Percentiles rank a stretch among this genome's conserved stretches.
phyloP scores from a whole-genome alignment of 352 stramenopile genomes.

The Globisporangium iwayamae region DNA sequence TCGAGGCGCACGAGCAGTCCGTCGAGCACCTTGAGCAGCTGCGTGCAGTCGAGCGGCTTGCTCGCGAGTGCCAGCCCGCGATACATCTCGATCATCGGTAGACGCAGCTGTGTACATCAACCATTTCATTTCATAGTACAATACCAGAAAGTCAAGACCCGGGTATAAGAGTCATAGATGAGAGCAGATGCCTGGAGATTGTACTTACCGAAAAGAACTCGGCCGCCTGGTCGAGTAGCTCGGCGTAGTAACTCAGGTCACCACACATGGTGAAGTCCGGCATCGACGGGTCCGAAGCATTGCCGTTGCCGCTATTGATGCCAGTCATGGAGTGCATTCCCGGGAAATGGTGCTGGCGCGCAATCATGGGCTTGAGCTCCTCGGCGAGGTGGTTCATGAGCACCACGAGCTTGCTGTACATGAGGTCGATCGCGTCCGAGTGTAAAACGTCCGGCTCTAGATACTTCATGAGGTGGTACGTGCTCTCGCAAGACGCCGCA shows the following conservation, averaged over 20 bases:
- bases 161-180: neutral
- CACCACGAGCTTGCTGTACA: conserved; percentile 60
- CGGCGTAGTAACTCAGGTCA: conserved; percentile 71
- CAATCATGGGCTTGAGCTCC: conserved; percentile 47
- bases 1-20: conserved; percentile 49
- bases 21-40: conserved; percentile 47
- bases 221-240: conserved; percentile 65
- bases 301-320: conserved; percentile 1
- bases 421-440: conserved; percentile 52
- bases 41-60: conserved; percentile 50
- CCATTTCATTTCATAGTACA: no score
- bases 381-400: conserved; percentile 56
- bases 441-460: conserved; percentile 45
- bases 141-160: neutral
- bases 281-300: conserved; percentile 6
- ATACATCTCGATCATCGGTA: conserved; percentile 74
- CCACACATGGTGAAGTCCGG: conserved; percentile 41
- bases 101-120: conserved; percentile 37
- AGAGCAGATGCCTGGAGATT: conserved; percentile 10
- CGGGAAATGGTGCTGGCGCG: conserved; percentile 24
- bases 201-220: conserved; percentile 68
- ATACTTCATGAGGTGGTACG: conserved; percentile 72
- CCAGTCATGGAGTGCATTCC: conserved; percentile 17
- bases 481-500: conserved; percentile 62
- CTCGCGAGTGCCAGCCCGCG: conserved; percentile 46